Evolutionary conservation across 768 basidiomycete species (phyloP), one percentile per base, ranked within the genome.

Genomic region (Pisolithus albus): DNA sequence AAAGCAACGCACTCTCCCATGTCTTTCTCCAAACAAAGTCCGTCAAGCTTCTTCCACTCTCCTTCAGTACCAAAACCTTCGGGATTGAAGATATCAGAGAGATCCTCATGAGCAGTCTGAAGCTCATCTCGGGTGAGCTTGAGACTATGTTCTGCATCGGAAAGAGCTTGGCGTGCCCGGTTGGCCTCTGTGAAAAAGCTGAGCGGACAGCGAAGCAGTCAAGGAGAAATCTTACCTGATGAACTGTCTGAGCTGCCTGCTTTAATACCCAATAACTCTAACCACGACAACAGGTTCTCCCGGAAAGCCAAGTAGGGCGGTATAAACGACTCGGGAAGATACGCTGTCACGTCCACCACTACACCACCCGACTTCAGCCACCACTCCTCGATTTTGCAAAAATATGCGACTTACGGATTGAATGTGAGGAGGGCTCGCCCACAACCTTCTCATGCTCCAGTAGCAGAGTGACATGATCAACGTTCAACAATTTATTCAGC

Each of bases 21-120:
- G 49, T 94, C 81, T 63, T 83, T 86, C 63, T 82, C 80, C 11
- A 98, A 64, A 60, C 95, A 98, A 1, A 75, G 72, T 5, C 80
- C 78, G 19, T 94, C 87, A 6, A 99, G 78, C 71, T 95, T 96
- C 76, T 95, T 95, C 92, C 92, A 99, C 70, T 96, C 91, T 46
- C 91, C 95, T 24, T 89, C 75, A 1, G 71, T 64, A 18, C 93
- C 93, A 58, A 86, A 96, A 34, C 77, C 78, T 18, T 81, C 65
- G 8, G 68, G 68, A 52, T 82, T 72, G 61, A 84, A 89, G 21
- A 98, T 74, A 52, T 86, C 81, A 1, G 65, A 67, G 10, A 91
- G 64, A 39, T 87, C 84, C 21, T 75, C 67, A 49, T 78, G 72
- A 0, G 82, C 79, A 7, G 74, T 70, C 24, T 78, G 69, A 50